These are phyloP conservation scores for Crithidia expoeki DNA, from an alignment of 208 protist species.

Conservation along the genomic window DNA sequence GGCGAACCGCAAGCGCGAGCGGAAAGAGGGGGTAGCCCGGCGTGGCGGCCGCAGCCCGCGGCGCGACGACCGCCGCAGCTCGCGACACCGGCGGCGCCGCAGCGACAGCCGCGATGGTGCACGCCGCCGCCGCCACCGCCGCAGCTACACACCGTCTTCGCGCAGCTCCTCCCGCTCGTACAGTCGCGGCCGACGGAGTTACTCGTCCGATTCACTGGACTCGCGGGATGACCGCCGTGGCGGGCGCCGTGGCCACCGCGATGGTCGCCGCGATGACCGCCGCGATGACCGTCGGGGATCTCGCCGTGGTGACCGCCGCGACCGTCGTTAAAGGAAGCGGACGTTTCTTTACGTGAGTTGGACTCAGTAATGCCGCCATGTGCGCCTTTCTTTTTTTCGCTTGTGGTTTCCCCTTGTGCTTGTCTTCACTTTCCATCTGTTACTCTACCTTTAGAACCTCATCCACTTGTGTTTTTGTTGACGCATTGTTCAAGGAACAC, in stretches of 20 bases:
- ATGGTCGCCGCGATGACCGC: slow-evolving; percentile 21
- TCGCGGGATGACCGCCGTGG: slow-evolving; percentile 13
- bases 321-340: neutral
- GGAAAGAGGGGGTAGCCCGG: neutral
- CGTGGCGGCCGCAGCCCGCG: slow-evolving; percentile 16
- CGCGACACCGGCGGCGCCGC: slow-evolving; percentile 22
- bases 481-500: too few species aligned
- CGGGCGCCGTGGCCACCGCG: slow-evolving; percentile 19
- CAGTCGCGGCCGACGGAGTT: slow-evolving; percentile 32
- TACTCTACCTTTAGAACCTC: too few species aligned
- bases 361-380: too few species aligned
- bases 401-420: too few species aligned
- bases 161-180: slow-evolving; percentile 19
- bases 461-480: too few species aligned
- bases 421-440: too few species aligned
- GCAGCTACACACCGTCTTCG: slow-evolving; percentile 31
- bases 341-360: too few species aligned
- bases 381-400: too few species aligned
- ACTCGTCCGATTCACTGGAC: slow-evolving; percentile 24
- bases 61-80: slow-evolving; percentile 13
- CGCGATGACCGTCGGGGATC: neutral
- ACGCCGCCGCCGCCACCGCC: slow-evolving; percentile 33
- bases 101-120: slow-evolving; percentile 26
- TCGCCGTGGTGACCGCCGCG: slow-evolving; percentile 18
- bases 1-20: slow-evolving; percentile 34